Evolutionary conservation across 148 eudicot genomes (phyloP).

Genomic region (Fallopia convolvulus): DNA sequence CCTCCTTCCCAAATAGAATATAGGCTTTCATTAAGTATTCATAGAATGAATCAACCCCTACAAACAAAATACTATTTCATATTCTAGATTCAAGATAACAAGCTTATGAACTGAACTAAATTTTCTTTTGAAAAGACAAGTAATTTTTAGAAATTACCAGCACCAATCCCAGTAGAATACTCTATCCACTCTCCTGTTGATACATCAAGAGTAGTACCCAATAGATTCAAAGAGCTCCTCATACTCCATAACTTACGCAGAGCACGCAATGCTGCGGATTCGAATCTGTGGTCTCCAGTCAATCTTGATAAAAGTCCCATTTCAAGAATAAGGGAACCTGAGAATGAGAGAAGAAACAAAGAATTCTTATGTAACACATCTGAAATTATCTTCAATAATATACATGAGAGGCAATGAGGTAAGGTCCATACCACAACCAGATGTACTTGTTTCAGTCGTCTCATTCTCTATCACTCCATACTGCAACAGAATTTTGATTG

Average conservation of each 20-base stretch:
- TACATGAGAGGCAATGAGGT: neutral
- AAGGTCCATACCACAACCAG: conserved; percentile 75
- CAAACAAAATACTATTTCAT: neutral
- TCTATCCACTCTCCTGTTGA: conserved; percentile 85
- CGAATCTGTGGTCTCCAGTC: conserved; percentile 84
- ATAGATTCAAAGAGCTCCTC: conserved; percentile 88
- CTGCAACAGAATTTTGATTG: conserved; percentile 71
- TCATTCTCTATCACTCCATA: conserved; percentile 91
- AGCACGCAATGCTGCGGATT: conserved; percentile 85
- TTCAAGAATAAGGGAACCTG: conserved; percentile 94
- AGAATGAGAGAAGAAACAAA: neutral
- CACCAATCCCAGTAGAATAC: conserved; percentile 90
- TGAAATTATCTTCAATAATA: neutral
- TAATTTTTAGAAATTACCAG: conserved; percentile 39
- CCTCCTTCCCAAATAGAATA: conserved; percentile 87
- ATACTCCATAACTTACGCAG: conserved; percentile 88
- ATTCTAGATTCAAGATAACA: neutral
- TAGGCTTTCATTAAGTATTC: conserved; percentile 88
- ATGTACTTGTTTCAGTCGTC: conserved; percentile 97
- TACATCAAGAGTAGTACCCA: conserved; percentile 92
- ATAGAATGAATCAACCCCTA: conserved; percentile 95
- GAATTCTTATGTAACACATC: neutral
- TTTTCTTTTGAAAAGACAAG: neutral
- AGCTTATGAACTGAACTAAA: neutral
- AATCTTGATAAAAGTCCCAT: conserved; percentile 90